Evolutionary conservation across 1,284 basidiomycete genomes (phyloP), one percentile per base, ranked within the genome.

Genomic region (Leccinum angustisporum): DNA sequence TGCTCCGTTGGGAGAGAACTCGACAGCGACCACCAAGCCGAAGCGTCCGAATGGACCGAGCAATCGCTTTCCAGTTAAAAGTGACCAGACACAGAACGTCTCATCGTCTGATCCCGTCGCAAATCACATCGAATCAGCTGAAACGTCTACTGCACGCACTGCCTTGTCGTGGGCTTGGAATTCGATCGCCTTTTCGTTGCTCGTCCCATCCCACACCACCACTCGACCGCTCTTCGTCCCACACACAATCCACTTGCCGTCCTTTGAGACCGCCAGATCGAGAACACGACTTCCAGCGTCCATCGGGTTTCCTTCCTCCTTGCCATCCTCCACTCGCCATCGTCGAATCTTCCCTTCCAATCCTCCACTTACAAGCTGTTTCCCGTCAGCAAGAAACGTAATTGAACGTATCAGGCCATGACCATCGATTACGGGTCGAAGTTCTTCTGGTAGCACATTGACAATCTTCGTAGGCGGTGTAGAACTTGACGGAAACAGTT

Each of bases 401-500:
- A 27, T 25, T 16, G 46, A 50, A 50, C 11, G 18, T 50, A 50
- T 50, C 6, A 7, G 10, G 6, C 48, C 48, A 7, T 6, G 21
- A 30, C 11, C 25, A 10, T 25, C 16, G 8, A 52, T 52, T 30
- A 21, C 21, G 21, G 21, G 21, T 21, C 21, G 21, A 21, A 21
- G 21, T 21, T 21, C 21, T 21, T 21, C 21, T 21, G 21, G 21
- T 21, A 21, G 21, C 21, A 21, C 21, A 21, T 21, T 21, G 21
- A 21, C 21, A 21, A 21, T 21, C 21, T 21, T 21, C 21, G 21
- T 21, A 21, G 21, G 21, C 21, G 21, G 21, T 75, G 72, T 91
- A 92, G 66, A 90, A 92, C 68, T 87, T 83, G 67, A 84, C 80
- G 48, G 89, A 86, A 1, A 94, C 94, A 1, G 93, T 93, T 70